phyloP scores from a whole-genome alignment of 2,329 filamentous ascomycete genomes.

The Ascochyta rabiei region DNA sequence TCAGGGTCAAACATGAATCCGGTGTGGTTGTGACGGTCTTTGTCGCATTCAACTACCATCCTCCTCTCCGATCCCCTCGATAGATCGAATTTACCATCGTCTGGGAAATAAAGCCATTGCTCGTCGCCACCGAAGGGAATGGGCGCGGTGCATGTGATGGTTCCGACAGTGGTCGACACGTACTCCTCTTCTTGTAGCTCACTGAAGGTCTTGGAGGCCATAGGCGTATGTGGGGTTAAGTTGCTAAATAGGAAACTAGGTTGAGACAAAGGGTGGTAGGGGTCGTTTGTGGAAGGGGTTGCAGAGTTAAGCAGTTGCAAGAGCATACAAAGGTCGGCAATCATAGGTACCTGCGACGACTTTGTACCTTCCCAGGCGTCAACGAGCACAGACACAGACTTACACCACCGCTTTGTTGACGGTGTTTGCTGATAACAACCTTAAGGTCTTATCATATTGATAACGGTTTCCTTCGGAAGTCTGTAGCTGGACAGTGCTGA shows the following conservation, averaged over 20 bases:
- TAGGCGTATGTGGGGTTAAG: neutral
- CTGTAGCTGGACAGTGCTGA: constrained; percentile 10
- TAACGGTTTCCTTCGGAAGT: constrained; percentile 34
- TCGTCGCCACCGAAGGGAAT: constrained; percentile 50
- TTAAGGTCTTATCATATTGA: constrained; percentile 31
- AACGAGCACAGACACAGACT: constrained; percentile 17
- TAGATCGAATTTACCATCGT: constrained; percentile 51
- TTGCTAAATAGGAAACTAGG: neutral
- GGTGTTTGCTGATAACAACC: constrained; percentile 28
- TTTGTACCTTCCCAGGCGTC: constrained; percentile 12
- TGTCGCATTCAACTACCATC: constrained; percentile 50
- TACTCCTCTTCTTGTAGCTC: constrained; percentile 17
- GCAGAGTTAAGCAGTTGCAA: neutral
- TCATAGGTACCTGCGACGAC: constrained; percentile 3
- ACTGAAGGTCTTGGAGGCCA: constrained; percentile 20
- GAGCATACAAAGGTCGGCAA: neutral
- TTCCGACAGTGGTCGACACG: constrained; percentile 28
- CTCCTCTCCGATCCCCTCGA: constrained; percentile 46
- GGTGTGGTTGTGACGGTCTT: constrained; percentile 48
- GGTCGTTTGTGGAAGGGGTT: neutral
- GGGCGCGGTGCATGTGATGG: constrained; percentile 46
- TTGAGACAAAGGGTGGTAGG: constrained; percentile 8
- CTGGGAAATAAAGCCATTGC: constrained; percentile 51
- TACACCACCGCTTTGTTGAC: constrained; percentile 25
- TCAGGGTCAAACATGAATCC: constrained; percentile 51